Base-by-base conservation (phyloP, 495 filamentous ascomycete species). In the Penicillium egyptiacum region DNA sequence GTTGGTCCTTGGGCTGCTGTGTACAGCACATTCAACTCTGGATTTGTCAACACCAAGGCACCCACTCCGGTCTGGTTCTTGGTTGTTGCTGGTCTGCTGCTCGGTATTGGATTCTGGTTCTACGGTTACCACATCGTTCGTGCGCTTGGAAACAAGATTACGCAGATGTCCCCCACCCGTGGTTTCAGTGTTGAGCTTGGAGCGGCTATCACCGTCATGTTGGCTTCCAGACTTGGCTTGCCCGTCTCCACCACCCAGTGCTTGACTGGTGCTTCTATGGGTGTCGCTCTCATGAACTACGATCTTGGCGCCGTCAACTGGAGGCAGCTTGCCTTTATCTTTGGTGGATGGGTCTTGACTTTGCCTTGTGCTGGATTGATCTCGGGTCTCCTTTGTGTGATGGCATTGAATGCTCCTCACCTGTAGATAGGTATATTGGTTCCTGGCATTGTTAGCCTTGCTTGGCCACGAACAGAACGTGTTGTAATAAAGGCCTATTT, bases 101-200 rank as follows among this genome's bases (percentile, higher is more conserved):
- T 89, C 17, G 79, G 83, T 41, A 71, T 83, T 53, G 87, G 87
- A 8, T 75, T 89, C 60, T 87, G 84, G 81, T 83, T 85, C 62
- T 90, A 84, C 60, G 87, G 87, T 19, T 89, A 84, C 72, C 78
- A 89, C 57, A 88, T 90, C 68, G 87, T 90, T 73, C 73, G 78
- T 41, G 80, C 84, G 57, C 74, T 90, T 53, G 87, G 86, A 16
- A 89, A 89, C 71, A 78, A 81, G 56, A 81, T 90, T 66, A 89
- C 86, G 0, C 79, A 86, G 49, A 81, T 86, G 71, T 86, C 83
- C 9, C 87, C 86, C 4, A 84, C 82, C 9, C 79, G 86, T 58
- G 87, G 86, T 20, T 89, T 83, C 67, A 81, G 81, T 26, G 85
- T 87, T 71, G 87, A 89, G 67, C 75, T 90, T 6, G 87, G 87